Evolutionary conservation across 2,329 filamentous ascomycete species (phyloP), one percentile per base, ranked within the genome.

Genomic region (Penicillium sp.): DNA sequence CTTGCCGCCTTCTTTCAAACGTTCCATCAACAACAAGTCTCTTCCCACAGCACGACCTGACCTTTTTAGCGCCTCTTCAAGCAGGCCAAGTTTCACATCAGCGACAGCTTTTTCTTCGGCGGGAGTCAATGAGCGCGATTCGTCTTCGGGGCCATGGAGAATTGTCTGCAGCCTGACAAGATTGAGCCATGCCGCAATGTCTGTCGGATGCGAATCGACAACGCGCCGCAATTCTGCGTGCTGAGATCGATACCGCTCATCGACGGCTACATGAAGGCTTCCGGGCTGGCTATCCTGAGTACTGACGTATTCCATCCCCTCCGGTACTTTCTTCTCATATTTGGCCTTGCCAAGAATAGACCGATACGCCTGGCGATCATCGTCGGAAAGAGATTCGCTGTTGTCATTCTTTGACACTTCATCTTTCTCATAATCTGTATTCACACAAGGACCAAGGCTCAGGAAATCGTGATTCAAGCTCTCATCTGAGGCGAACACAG

Each of bases 141-240:
- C 59, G 11, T 56, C 54, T 32, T 52, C 52, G 5, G 60, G 37
- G 63, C 75, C 60, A 71, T 72, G 72, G 37, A 91, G 70, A 47
- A 94, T 73, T 2, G 69, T 82, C 68, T 97, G 91, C 51, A 95
- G 83, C 6, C 82, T 72, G 39, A 91, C 85, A n/a, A 96, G 75
- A 34, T 80, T 76, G 12, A 94, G 67, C 91, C 91, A 97, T 13
- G 82, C 76, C 37, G 82, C 72, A 18, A 87, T 74, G 59, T 94
- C 80, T 5, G 76, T 66, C 1, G 90, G 88, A 24, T 80, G 66
- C 1, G 84, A 74, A 47, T 85, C 82, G 32, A 89, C 82, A 28
- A 66, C 76, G 9, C 77, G 79, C 3, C 78, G 80, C 6, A 96
- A 73, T 44, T 83, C 73, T 0, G 84, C 61, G 50, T 73, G 68